Evolutionary conservation across 176 grass and related monocot genomes (phyloP).

Genomic region (Phoenix roebelenii): DNA sequence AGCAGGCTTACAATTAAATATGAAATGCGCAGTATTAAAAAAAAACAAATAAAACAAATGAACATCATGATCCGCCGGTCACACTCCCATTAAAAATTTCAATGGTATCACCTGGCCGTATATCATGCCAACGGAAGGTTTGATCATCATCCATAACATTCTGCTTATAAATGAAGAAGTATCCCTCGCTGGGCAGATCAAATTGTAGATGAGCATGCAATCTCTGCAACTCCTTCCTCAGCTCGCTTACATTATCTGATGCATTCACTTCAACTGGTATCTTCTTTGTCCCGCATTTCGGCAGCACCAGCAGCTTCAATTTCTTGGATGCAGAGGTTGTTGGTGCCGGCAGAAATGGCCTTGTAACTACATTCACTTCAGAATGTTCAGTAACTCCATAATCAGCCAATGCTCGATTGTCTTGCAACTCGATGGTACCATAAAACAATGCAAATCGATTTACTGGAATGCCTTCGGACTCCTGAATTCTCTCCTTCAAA

Average conservation of each 20-base stretch:
- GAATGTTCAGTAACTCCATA: constrained; percentile 10
- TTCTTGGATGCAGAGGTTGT: no score
- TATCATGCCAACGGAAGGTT: constrained; percentile 50
- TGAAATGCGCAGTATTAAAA: no score
- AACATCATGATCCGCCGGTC: constrained; percentile 13
- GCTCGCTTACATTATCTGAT: constrained; percentile 15
- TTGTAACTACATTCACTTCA: constrained; percentile 12
- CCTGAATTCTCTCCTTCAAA: constrained; percentile 33
- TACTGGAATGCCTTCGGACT: constrained; percentile 16
- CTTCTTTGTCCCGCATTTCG: constrained; percentile 8
- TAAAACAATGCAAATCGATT: constrained; percentile 12
- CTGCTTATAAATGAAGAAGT: constrained; percentile 60
- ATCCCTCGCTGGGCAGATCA: constrained; percentile 13
- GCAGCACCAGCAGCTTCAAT: constrained; percentile 24
- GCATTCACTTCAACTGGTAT: constrained; percentile 33
- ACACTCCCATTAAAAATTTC: constrained; percentile 46
- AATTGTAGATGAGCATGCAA: not conserved
- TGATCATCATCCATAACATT: constrained; percentile 59
- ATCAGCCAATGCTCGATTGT: constrained; percentile 18
- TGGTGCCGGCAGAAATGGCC: no score
- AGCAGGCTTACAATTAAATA: no score
- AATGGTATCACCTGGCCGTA: constrained; percentile 45
- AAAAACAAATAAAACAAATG: no score
- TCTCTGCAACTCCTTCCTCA: constrained; percentile 31
- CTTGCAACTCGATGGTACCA: constrained; percentile 39